Conservation (phyloP, 1,284 basidiomycete species). For the Sporisorium scitamineum region DNA sequence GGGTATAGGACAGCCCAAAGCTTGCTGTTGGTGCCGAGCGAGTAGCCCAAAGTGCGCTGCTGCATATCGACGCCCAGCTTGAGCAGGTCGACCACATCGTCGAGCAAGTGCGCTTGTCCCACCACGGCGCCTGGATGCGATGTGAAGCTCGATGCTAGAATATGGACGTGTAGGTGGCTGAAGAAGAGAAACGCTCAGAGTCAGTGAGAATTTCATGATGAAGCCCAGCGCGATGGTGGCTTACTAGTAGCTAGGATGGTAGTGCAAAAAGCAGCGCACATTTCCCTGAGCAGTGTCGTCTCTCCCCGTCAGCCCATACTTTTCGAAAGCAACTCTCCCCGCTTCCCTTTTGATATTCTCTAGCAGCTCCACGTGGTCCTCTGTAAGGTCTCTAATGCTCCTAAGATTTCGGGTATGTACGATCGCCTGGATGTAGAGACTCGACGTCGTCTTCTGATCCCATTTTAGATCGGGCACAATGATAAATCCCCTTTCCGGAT, state of each 20-base stretch:
- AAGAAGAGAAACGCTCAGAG: background rate
- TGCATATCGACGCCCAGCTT: conserved; percentile 77
- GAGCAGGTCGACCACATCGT: conserved; percentile 80
- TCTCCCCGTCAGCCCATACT: conserved; percentile 76
- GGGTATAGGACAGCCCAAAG: conserved; percentile 45
- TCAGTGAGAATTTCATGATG: background rate
- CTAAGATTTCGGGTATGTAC: conserved; percentile 66
- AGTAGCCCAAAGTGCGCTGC: conserved; percentile 83
- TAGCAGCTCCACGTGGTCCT: conserved; percentile 79
- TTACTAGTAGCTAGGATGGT: conserved; percentile 94
- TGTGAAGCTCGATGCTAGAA: conserved; percentile 75
- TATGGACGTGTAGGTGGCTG: conserved; percentile 95
- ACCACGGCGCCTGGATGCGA: conserved; percentile 72
- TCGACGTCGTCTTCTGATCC: conserved; percentile 79
- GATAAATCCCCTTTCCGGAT: conserved; percentile 77
- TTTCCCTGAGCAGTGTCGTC: conserved; percentile 64
- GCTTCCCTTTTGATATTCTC: conserved; percentile 76
- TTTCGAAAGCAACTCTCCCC: conserved; percentile 73
- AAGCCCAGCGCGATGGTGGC: conserved; percentile 69
- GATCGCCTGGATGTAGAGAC: conserved; percentile 70
- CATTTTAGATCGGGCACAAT: conserved; percentile 71
- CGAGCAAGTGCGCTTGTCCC: conserved; percentile 91
- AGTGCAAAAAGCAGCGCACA: conserved; percentile 88
- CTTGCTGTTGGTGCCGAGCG: conserved; percentile 71
- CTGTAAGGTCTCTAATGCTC: conserved; percentile 71